phyloP scores from a whole-genome alignment of 2,329 filamentous ascomycete genomes.

The Iodosphaeria phyllophila region DNA sequence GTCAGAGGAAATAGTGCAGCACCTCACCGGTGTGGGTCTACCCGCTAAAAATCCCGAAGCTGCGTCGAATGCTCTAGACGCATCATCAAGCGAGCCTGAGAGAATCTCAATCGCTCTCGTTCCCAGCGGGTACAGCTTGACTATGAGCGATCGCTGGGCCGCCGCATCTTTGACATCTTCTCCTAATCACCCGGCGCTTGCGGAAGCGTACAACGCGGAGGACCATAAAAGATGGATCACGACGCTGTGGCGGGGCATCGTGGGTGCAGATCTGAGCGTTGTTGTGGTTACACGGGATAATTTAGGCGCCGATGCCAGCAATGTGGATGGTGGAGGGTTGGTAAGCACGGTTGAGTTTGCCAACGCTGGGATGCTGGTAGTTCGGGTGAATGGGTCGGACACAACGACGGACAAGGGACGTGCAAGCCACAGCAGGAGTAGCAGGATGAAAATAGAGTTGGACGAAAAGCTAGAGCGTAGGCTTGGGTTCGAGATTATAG shows the following conservation, averaged over 20 bases:
- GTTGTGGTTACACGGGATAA: slow-evolving; percentile 30
- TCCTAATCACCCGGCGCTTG: slow-evolving; percentile 63
- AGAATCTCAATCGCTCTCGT: slow-evolving; percentile 55
- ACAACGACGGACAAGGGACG: slow-evolving; percentile 8
- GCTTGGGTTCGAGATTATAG: slow-evolving; percentile 72
- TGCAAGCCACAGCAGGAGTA: slow-evolving; percentile 8
- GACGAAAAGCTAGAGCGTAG: slow-evolving; percentile 55
- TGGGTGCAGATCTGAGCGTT: slow-evolving; percentile 64
- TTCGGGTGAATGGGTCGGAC: slow-evolving; percentile 20
- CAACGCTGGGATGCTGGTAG: slow-evolving; percentile 32
- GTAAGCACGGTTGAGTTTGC: slow-evolving; percentile 40
- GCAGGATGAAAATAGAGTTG: slow-evolving; percentile 19
- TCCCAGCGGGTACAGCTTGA: slow-evolving; percentile 62
- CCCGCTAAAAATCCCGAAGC: not conserved
- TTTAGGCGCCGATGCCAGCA: slow-evolving; percentile 4
- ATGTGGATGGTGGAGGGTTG: too few species aligned
- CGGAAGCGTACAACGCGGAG: slow-evolving; percentile 59
- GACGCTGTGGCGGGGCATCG: slow-evolving; percentile 73
- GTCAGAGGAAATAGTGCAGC: slow-evolving; percentile 47
- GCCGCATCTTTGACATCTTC: too few species aligned
- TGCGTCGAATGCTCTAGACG: slow-evolving; percentile 2
- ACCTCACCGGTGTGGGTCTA: slow-evolving; percentile 18
- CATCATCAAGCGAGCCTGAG: slow-evolving; percentile 3
- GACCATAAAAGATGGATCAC: slow-evolving; percentile 98
- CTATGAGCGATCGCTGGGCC: slow-evolving; percentile 58